Percentiles rank a stretch among this genome's conserved stretches.
Evolutionary conservation across 2,329 filamentous ascomycete species (phyloP).

Genomic region (Ophiostoma montium): DNA sequence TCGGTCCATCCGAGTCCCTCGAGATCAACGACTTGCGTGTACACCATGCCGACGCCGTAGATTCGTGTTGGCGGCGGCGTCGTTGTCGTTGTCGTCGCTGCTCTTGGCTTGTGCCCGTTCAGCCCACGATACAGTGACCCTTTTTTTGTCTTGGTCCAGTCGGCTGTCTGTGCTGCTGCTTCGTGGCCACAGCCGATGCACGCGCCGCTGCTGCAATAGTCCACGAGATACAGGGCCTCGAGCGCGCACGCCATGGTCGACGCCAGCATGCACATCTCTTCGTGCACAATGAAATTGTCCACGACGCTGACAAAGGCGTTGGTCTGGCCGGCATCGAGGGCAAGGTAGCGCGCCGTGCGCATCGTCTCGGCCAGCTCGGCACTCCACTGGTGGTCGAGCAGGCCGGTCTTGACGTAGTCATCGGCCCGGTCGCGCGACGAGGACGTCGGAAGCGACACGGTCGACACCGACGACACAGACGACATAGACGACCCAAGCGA

Average conservation of each 20-base stretch:
- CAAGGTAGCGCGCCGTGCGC: conserved; percentile 15
- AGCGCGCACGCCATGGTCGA: conserved; percentile 15
- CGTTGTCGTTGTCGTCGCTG: no score
- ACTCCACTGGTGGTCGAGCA: conserved; percentile 20
- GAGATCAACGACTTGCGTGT: conserved; percentile 21
- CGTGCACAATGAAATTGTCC: conserved; percentile 12
- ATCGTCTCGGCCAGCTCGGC: conserved; percentile 17
- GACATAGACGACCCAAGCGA: no score
- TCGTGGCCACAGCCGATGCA: neutral
- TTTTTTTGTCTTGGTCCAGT: conserved; percentile 8
- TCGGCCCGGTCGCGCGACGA: neutral
- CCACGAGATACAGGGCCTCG: conserved; percentile 21
- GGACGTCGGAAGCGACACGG: neutral
- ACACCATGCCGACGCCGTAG: conserved; percentile 17
- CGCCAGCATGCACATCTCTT: conserved; percentile 19
- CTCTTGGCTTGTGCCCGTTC: neutral
- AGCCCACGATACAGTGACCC: neutral
- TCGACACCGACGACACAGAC: no score
- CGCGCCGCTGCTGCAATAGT: conserved; percentile 13
- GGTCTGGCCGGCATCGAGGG: conserved; percentile 19
- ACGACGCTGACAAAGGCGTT: neutral
- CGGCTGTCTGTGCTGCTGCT: neutral
- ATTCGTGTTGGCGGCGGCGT: neutral
- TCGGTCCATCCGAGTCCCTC: conserved; percentile 20
- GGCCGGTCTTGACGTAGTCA: neutral